Conservation (phyloP, 257 asterid genomes). For the Solanum tarijense region DNA sequence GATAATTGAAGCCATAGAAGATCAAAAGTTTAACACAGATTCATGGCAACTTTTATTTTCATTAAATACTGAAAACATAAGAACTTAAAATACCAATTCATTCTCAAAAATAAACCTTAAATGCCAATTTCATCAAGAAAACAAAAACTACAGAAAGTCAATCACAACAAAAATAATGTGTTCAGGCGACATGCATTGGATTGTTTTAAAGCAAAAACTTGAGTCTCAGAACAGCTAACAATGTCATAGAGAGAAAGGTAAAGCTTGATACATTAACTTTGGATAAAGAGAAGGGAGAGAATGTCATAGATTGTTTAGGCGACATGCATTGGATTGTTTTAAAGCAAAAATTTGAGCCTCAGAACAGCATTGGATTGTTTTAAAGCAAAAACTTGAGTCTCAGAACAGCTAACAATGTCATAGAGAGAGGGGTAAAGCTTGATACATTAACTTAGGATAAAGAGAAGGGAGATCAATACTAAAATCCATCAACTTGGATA, state of each 20-base stretch:
- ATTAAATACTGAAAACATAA: neutral
- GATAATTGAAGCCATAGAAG: neutral
- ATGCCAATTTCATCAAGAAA: neutral
- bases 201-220: neutral
- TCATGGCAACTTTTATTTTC: neutral
- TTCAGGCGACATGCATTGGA: neutral
- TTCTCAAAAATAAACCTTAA: neutral
- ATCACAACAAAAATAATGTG: neutral
- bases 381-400: neutral
- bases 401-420: neutral
- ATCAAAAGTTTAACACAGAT: neutral
- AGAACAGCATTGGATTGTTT: neutral
- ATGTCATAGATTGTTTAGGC: neutral
- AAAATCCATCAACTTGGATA: neutral
- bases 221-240: neutral
- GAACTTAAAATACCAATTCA: neutral
- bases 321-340: no score
- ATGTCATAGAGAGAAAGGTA: neutral
- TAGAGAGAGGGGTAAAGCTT: neutral
- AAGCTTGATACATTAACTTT: neutral
- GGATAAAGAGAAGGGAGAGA: neutral
- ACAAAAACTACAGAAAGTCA: neutral
- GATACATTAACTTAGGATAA: neutral
- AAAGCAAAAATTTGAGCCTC: no score
- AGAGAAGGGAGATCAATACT: neutral